Conservation (phyloP, 2,329 filamentous ascomycete genomes). For the Xenosphaeropsis pyriputrescens region DNA sequence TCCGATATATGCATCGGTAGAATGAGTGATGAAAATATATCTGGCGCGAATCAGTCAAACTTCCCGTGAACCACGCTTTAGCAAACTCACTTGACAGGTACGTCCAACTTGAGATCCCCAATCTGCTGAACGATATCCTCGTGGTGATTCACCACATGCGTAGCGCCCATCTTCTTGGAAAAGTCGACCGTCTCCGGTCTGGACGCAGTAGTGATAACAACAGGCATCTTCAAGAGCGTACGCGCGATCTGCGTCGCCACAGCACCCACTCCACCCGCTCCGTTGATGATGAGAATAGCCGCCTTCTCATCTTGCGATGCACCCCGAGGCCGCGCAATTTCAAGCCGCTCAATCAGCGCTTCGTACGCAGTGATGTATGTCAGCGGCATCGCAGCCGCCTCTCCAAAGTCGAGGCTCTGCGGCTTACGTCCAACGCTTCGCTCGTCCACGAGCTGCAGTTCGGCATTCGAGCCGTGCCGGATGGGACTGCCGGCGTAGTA, state of each 20-base stretch:
- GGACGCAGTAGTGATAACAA: slow-evolving; percentile 27
- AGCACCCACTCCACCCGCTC: slow-evolving; percentile 27
- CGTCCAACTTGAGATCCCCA: slow-evolving; percentile 18
- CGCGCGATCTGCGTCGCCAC: slow-evolving; percentile 28
- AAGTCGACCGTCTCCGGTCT: slow-evolving; percentile 23
- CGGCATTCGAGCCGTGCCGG: slow-evolving; percentile 25
- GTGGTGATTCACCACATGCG: slow-evolving; percentile 26
- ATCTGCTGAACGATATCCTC: slow-evolving; percentile 23
- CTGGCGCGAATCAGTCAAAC: background rate
- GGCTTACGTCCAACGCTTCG: slow-evolving; percentile 24
- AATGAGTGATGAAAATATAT: slow-evolving; percentile 22
- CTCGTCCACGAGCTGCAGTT: slow-evolving; percentile 25
- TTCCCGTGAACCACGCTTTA: background rate
- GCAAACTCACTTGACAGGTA: slow-evolving; percentile 23
- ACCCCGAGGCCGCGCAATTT: slow-evolving; percentile 8
- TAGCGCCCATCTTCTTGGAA: slow-evolving; percentile 24
- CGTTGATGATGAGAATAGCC: slow-evolving; percentile 28
- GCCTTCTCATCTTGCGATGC: slow-evolving; percentile 8
- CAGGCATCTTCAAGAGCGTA: slow-evolving; percentile 21
- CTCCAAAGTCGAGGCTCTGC: slow-evolving; percentile 20
- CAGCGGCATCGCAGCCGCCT: slow-evolving; percentile 27
- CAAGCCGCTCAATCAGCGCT: slow-evolving; percentile 25
- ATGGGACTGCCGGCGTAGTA: slow-evolving; percentile 25
- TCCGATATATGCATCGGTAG: slow-evolving; percentile 24
- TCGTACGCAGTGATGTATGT: slow-evolving; percentile 28